Evolutionary conservation across 495 filamentous ascomycete species (phyloP), one percentile per base, ranked within the genome.

Genomic region (Talaromyces proteolyticus): DNA sequence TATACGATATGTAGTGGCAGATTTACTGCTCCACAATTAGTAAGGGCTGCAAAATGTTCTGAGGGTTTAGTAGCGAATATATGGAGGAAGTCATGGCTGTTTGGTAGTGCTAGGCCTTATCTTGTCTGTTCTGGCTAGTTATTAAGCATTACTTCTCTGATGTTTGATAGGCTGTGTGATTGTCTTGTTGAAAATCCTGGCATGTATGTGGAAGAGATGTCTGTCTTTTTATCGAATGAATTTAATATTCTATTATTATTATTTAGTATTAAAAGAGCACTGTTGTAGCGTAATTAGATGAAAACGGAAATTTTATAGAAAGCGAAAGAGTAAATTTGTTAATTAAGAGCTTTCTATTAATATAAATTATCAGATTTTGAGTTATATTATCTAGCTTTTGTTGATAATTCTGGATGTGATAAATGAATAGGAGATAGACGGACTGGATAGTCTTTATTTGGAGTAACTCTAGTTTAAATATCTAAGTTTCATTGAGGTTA

Each of bases 361-460:
- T 43, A 64, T 51, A 59, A 56, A 12, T n/a, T 64, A 36, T 64
- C 62, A 10, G 36, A 52, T 11, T 62, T 46, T 44, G 17, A 43
- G 25, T 58, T 55, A 10, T 58, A 58, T 38, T 51, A 64, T 14
- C 50, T 58, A 34, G 55, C 64, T 22, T 64, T 52, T 51, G 55
- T 66, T 22, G 53, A 66, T 49, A 52, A 65, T 49, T 60, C 60
- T 26, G 54, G 57, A 17, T 63, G 53, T 40, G 53, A 63, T 44
- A 64, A 57, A 47, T 41, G 40, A 26, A 54, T 42, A 49, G 55
- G 62, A 4, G 50, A 54, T 24, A 47, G 51, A 40, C 48, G 49
- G n/a, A 44, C 41, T 1, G 52, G 58, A 1, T 61, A 44, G 59
- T 51, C 59, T 38, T 57, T 57, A 12, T 25, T 47, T 16, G 55